phyloP scores from a whole-genome alignment of 495 filamentous ascomycete genomes.

The Aspergillus carlsbadensis region DNA sequence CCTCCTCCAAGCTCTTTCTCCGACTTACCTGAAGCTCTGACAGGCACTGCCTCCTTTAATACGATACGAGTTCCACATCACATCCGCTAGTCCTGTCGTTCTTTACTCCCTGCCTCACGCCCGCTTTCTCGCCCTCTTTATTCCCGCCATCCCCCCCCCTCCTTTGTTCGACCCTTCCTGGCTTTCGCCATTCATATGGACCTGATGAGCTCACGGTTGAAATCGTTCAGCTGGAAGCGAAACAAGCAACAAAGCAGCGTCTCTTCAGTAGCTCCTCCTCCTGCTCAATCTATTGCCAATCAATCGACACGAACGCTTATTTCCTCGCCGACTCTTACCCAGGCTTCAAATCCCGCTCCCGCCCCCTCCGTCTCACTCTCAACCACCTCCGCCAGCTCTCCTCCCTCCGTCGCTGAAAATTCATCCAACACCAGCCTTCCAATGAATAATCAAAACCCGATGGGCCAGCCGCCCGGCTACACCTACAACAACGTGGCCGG shows the following conservation, averaged over 20 bases:
- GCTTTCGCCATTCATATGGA: constrained; percentile 36
- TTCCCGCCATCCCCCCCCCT: constrained; percentile 15
- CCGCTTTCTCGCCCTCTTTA: constrained; percentile 14
- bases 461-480: constrained; percentile 72
- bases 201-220: constrained; percentile 54
- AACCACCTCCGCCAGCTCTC: constrained; percentile 36
- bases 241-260: constrained; percentile 33
- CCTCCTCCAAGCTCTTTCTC: background rate
- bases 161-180: constrained; percentile 13
- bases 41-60: constrained; percentile 8
- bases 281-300: constrained; percentile 10
- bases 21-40: background rate
- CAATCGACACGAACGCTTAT: constrained; percentile 26
- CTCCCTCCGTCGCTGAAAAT: constrained; percentile 39
- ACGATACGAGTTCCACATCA: constrained; percentile 5
- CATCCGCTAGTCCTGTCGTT: constrained; percentile 1
- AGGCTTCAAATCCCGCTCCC: constrained; percentile 36
- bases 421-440: constrained; percentile 54
- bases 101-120: background rate
- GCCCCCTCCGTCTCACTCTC: constrained; percentile 20
- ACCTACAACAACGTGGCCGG: constrained; percentile 63
- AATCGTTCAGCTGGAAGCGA: constrained; percentile 46
- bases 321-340: constrained; percentile 28
- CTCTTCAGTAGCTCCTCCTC: constrained; percentile 15
- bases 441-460: constrained; percentile 46